phyloP scores from a whole-genome alignment of 306 rosid species.

The Abrus precatorius region DNA sequence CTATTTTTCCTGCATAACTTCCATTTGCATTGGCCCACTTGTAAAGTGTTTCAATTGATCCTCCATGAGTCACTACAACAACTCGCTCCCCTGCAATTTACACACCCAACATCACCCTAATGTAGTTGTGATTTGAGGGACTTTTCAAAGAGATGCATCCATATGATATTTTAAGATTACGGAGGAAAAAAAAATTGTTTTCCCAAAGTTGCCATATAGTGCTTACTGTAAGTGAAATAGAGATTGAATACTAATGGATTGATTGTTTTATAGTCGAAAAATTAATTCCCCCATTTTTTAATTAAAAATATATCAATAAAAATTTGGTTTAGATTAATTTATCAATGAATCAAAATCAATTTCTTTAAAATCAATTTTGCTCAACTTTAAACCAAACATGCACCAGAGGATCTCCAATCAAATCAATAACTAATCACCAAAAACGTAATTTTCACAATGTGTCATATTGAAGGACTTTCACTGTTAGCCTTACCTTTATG shows the following conservation, averaged over 20 bases:
- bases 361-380: too few species aligned
- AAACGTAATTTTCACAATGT: background rate
- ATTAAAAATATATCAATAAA: too few species aligned
- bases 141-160: background rate
- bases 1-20: constrained; percentile 58
- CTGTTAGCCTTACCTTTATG: constrained; percentile 65
- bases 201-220: background rate
- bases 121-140: background rate
- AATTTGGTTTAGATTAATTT: too few species aligned
- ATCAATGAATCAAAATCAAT: too few species aligned
- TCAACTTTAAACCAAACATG: too few species aligned
- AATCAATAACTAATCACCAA: background rate
- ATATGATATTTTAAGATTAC: background rate
- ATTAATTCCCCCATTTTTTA: too few species aligned
- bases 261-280: too few species aligned
- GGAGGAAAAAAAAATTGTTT: background rate
- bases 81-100: constrained; percentile 70
- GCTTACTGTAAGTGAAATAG: background rate
- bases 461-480: background rate
- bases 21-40: constrained; percentile 60
- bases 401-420: background rate
- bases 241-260: background rate
- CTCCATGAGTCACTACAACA: constrained; percentile 79
- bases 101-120: constrained; percentile 22
- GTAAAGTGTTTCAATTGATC: constrained; percentile 69